Conservation (phyloP, 306 rosid genomes). For the Boehmeria nivea region DNA sequence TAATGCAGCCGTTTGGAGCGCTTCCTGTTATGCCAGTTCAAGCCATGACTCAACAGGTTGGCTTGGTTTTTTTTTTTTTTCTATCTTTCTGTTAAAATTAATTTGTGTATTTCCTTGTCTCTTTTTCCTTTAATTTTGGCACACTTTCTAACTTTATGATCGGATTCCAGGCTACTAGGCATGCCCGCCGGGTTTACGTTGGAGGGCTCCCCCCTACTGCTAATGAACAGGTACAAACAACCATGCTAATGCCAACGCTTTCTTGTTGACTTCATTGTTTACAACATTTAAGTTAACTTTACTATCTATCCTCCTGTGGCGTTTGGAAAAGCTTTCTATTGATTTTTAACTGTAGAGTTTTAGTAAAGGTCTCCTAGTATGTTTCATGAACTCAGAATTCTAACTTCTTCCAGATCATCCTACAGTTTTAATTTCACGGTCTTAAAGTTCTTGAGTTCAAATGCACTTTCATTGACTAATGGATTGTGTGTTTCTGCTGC, state of each 20-base stretch:
- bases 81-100: not conserved
- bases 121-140: not conserved
- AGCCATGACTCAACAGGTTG: conserved; percentile 99
- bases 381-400: too few species aligned
- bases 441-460: too few species aligned
- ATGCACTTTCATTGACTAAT: too few species aligned
- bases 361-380: not conserved
- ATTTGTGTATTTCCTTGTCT: not conserved
- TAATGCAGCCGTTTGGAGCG: conserved; percentile 63
- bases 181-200: conserved; percentile 96
- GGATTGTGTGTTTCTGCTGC: conserved; percentile 31
- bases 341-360: not conserved
- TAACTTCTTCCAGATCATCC: too few species aligned
- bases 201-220: conserved; percentile 99
- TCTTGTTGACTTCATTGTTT: not conserved
- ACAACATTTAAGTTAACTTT: too few species aligned
- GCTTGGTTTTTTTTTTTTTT: not conserved
- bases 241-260: not conserved
- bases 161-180: conserved; percentile 74
- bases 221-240: conserved; percentile 68
- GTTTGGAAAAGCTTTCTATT: not conserved
- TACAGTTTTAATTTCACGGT: too few species aligned
- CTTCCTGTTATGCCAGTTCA: conserved; percentile 98
- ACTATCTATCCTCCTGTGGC: too few species aligned
- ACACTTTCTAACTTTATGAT: not conserved